These are phyloP conservation scores for Suillus fuscotomentosus DNA, from an alignment of 768 basidiomycete genomes.

Conservation along the genomic window DNA sequence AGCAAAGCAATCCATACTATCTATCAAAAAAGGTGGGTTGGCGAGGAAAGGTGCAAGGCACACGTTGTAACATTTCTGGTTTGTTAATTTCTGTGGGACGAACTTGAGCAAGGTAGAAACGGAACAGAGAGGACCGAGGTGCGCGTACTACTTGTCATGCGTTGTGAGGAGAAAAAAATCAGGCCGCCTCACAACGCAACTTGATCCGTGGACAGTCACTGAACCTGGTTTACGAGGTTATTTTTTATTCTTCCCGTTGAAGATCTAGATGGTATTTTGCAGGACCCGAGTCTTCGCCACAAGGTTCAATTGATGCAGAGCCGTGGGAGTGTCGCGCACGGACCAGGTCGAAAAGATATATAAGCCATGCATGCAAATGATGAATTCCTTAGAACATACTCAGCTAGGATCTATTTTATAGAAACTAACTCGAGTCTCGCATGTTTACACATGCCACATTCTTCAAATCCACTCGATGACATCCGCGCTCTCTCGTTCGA, in stretches of 20 bases:
- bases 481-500: conserved; percentile 60
- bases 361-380: conserved; percentile 15
- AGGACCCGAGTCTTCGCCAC: no score
- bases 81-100: background rate
- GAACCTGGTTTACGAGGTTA: no score
- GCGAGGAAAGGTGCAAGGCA: background rate
- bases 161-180: background rate
- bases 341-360: conserved; percentile 36
- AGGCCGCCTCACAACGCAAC: background rate
- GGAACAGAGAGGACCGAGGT: background rate
- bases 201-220: background rate
- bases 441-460: conserved; percentile 75
- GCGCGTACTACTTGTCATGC: background rate
- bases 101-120: background rate
- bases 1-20: background rate
- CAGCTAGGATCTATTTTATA: conserved; percentile 81
- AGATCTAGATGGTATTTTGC: background rate
- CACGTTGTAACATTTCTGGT: background rate
- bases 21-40: no score
- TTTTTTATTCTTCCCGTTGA: background rate
- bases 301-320: no score
- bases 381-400: conserved; percentile 65
- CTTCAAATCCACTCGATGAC: conserved; percentile 75
- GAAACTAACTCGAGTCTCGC: conserved; percentile 79
- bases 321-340: conserved; percentile 20